Evolutionary conservation across 2,329 filamentous ascomycete species (phyloP).

Genomic region (Nakataea oryzae): DNA sequence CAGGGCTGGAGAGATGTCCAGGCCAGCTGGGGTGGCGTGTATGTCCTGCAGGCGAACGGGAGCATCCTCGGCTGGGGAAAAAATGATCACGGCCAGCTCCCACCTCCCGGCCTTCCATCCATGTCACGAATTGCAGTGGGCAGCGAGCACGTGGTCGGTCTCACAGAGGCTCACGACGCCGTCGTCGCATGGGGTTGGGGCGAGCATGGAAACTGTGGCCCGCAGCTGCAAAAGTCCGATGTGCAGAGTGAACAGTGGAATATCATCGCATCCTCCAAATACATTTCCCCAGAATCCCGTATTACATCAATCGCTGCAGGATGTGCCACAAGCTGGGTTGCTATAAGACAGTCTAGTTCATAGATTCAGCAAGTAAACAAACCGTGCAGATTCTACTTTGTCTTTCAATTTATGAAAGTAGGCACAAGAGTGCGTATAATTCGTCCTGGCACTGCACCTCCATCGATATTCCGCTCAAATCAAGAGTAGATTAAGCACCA

Average conservation of each 20-base stretch:
- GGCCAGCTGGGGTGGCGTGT: slow-evolving; percentile 76
- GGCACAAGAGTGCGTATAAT: neutral
- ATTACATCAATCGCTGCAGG: slow-evolving; percentile 66
- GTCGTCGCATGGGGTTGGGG: slow-evolving; percentile 92
- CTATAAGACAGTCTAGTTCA: slow-evolving; percentile 3
- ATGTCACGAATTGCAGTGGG: slow-evolving; percentile 63
- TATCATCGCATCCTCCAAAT: slow-evolving; percentile 48
- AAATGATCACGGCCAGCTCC: slow-evolving; percentile 74
- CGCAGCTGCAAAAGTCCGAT: slow-evolving; percentile 40
- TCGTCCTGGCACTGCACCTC: neutral
- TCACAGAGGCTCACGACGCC: slow-evolving; percentile 47
- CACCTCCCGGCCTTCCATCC: slow-evolving; percentile 46
- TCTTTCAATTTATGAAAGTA: neutral
- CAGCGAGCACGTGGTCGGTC: slow-evolving; percentile 78
- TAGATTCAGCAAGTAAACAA: neutral
- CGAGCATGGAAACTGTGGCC: slow-evolving; percentile 93
- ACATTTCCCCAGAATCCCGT: slow-evolving; percentile 36
- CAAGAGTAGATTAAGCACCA: neutral
- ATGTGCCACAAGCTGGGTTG: slow-evolving; percentile 80
- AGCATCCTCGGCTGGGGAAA: slow-evolving; percentile 66
- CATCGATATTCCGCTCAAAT: neutral
- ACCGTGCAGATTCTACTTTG: neutral
- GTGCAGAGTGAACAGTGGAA: slow-evolving; percentile 64
- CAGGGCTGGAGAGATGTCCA: slow-evolving; percentile 56
- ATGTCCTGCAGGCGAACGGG: slow-evolving; percentile 53